Percentiles rank a stretch among this genome's conserved stretches.
Evolutionary conservation across 2,329 filamentous ascomycete genomes (phyloP).

Genomic region (Ceratocystis eucalypticola): DNA sequence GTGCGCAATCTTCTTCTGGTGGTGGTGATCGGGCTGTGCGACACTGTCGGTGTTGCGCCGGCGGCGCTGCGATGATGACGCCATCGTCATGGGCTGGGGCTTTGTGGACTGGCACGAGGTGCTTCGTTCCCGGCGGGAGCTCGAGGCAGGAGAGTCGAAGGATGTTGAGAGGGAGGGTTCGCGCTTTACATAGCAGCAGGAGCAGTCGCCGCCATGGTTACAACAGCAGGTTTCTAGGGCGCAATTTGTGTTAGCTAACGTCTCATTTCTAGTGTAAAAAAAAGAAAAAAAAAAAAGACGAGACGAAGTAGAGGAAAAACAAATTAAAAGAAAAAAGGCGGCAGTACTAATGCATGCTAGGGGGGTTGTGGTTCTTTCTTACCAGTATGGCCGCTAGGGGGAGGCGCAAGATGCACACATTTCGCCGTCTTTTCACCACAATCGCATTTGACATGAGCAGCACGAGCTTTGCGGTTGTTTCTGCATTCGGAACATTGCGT

Average conservation of each 20-base stretch:
- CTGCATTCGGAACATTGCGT: conserved; percentile 98
- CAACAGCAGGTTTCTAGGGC: conserved; percentile 51
- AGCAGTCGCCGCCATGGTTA: conserved; percentile 54
- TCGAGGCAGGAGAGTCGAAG: conserved; percentile 9
- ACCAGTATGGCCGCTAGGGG: conserved; percentile 47
- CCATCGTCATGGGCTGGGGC: conserved; percentile 10
- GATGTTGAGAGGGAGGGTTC: conserved; percentile 39
- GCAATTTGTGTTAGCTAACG: neutral
- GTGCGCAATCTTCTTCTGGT: conserved; percentile 5
- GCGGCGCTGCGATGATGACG: conserved; percentile 14
- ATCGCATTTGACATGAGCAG: conserved; percentile 90
- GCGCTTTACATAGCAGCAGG: conserved; percentile 51
- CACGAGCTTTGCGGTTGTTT: conserved; percentile 86
- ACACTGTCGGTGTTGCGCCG: conserved; percentile 16
- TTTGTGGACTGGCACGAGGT: conserved; percentile 18
- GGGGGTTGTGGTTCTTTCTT: conserved; percentile 25
- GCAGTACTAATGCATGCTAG: neutral
- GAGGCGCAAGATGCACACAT: conserved; percentile 46
- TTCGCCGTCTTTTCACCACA: conserved; percentile 84
- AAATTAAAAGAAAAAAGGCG: no score
- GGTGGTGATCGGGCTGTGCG: conserved; percentile 6
- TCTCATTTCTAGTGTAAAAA: neutral
- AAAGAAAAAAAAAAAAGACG: no score
- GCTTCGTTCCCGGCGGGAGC: conserved; percentile 16
- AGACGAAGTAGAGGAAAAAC: no score